Percentiles rank a stretch among this genome's conserved stretches.
Conservation (phyloP, 2,329 filamentous ascomycete species). For the Hymenoscyphus fraxineus region DNA sequence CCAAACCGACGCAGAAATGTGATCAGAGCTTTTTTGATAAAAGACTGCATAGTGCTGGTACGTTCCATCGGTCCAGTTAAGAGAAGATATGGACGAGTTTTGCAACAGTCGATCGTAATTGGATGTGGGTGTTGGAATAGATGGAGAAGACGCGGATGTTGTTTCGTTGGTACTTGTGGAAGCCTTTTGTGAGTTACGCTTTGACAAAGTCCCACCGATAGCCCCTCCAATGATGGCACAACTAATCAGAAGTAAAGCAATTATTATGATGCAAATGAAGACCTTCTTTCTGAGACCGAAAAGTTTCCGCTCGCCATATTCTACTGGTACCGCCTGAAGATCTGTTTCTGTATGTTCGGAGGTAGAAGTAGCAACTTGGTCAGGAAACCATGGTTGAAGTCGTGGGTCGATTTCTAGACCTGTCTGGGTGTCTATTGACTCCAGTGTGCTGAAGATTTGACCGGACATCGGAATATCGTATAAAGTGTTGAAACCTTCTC, state of each 20-base stretch:
- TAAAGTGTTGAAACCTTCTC: not conserved
- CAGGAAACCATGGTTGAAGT: not conserved
- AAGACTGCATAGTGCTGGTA: not conserved
- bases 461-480: not conserved
- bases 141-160: too few species aligned
- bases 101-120: not conserved
- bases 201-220: not conserved
- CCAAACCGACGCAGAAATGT: not conserved
- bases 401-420: not conserved
- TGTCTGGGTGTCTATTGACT: not conserved
- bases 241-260: not conserved
- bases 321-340: not conserved
- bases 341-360: not conserved
- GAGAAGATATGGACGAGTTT: not conserved
- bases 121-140: not conserved
- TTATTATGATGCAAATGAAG: not conserved
- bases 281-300: not conserved
- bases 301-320: not conserved
- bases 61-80: not conserved
- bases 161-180: not conserved
- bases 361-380: too few species aligned
- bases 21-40: not conserved
- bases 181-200: not conserved
- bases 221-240: not conserved
- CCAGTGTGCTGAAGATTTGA: not conserved